Conservation (phyloP, 495 filamentous ascomycete genomes). For the Endocarpon pusillum region DNA sequence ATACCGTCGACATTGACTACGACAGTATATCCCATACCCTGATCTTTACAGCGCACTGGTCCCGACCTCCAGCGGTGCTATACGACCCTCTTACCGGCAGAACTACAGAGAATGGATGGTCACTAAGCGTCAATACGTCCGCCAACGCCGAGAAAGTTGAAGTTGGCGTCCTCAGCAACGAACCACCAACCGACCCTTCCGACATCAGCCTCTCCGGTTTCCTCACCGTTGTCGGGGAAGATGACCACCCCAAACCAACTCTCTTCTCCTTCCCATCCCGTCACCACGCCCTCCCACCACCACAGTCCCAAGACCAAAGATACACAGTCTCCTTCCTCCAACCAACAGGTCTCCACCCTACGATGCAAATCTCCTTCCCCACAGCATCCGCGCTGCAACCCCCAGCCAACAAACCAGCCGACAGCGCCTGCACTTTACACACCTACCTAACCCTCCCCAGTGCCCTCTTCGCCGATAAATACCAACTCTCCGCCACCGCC, state of each 20-base stretch:
- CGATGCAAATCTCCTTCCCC: conserved; percentile 40
- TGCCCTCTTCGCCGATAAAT: conserved; percentile 68
- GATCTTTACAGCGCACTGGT: conserved; percentile 45
- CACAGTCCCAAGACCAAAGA: conserved; percentile 23
- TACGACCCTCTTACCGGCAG: conserved; percentile 12
- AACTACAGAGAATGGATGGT: conserved; percentile 29
- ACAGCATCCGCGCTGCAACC: conserved; percentile 16
- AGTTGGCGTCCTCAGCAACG: conserved; percentile 61
- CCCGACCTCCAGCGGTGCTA: conserved; percentile 26
- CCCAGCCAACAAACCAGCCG: conserved; percentile 15
- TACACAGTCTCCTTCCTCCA: conserved; percentile 36
- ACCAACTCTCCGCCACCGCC: conserved; percentile 44
- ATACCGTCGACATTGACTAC: conserved; percentile 62
- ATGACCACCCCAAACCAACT: conserved; percentile 48
- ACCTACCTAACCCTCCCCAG: conserved; percentile 79
- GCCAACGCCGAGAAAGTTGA: conserved; percentile 40
- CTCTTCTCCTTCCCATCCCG: conserved; percentile 84
- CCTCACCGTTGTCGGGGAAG: conserved; percentile 61
- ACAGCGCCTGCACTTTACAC: conserved; percentile 51
- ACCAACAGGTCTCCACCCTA: conserved; percentile 82
- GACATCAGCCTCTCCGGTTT: conserved; percentile 66
- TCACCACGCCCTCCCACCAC: conserved; percentile 42
- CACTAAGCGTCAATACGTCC: conserved; percentile 25
- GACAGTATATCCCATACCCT: conserved; percentile 50
- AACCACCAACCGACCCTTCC: conserved; percentile 44